Evolutionary conservation across 1,139 yeast genomes (phyloP), one percentile per base, ranked within the genome.

Genomic region (Saccharomyces pastorianus): DNA sequence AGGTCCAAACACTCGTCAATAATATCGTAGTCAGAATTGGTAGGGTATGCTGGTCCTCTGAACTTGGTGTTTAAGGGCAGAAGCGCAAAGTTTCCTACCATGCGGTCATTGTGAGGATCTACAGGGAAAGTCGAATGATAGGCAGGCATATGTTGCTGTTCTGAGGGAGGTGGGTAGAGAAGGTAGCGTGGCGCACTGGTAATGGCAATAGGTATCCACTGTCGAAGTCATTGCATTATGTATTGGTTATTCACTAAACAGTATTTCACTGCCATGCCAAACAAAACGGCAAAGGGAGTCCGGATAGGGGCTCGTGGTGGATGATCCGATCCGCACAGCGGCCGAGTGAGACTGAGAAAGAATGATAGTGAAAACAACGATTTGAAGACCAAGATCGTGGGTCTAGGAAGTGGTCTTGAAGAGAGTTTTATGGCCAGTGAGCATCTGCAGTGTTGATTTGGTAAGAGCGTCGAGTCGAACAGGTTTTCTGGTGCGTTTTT

Each of bases 41-140:
- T 42, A 3, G 95, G 95, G 69, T 84, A 89, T 0, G 96, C 85
- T 4, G 99, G 98, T 4, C 99, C 99, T 61, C 96, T 79, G 71
- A 81, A 86, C 62, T 81, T 82, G 46, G 98, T 85, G 65, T 84
- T 84, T 59, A 93, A 76, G 38, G 99, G 96, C 54, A 91, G 75
- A 31, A 95, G 75, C 5, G 87, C 89, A 58, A 89, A 76, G 73
- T 91, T 93, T 48, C 81, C 81, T 23, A 78, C 76, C 50, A 73
- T 65, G 61, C 82, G 73, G 46, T 78, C 76, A 54, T 71, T 77
- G 44, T 76, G 69, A 34, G 79, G 82, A 59, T 83, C 87, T n/a
- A 82, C 82, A 52, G 86, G 77, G 67, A 90, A 89, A 3, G 96
- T 88, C n/a, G 96, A 88, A 67, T 90, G 96, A 66, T 87, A 89